Conservation (phyloP, 805 yeast genomes). For the Cyberlindnera suaveolens region DNA sequence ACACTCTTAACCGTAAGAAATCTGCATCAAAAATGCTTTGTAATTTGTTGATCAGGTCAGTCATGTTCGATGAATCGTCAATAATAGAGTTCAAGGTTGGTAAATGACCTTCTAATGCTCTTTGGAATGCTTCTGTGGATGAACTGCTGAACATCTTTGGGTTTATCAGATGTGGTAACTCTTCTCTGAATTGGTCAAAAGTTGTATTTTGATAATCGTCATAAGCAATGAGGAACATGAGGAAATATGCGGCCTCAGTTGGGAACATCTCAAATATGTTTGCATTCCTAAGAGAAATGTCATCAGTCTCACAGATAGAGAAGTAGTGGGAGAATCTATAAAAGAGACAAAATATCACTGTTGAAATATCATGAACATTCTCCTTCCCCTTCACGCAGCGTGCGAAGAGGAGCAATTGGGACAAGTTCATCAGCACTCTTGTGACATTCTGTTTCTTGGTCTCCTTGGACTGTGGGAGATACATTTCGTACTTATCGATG, state of each 20-base stretch:
- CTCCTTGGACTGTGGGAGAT: slow-evolving; percentile 3
- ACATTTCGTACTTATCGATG: slow-evolving; percentile 12
- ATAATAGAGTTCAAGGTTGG: neutral
- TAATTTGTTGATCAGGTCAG: slow-evolving; percentile 1
- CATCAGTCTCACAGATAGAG: neutral
- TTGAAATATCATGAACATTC: slow-evolving; percentile 2
- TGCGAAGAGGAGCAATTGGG: slow-evolving; percentile 11
- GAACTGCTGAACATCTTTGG: neutral
- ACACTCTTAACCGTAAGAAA: slow-evolving; percentile 2
- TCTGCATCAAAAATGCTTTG: neutral
- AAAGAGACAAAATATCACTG: slow-evolving; percentile 4
- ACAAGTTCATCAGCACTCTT: slow-evolving; percentile 13
- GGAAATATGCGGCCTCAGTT: slow-evolving; percentile 7
- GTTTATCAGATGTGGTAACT: neutral
- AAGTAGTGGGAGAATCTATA: slow-evolving; percentile 6
- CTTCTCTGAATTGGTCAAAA: slow-evolving; percentile 4
- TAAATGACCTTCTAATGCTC: slow-evolving; percentile 2
- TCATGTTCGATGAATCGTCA: neutral
- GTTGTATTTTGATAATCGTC: slow-evolving; percentile 1
- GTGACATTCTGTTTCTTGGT: slow-evolving; percentile 8
- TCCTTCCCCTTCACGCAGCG: slow-evolving; percentile 6
- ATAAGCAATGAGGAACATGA: slow-evolving; percentile 5
- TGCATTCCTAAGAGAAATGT: neutral
- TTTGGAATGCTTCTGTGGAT: slow-evolving; percentile 3
- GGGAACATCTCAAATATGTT: slow-evolving; percentile 10